Base-by-base conservation (phyloP, 2,329 filamentous ascomycete genomes). In the Aspergillus fijiensis region DNA sequence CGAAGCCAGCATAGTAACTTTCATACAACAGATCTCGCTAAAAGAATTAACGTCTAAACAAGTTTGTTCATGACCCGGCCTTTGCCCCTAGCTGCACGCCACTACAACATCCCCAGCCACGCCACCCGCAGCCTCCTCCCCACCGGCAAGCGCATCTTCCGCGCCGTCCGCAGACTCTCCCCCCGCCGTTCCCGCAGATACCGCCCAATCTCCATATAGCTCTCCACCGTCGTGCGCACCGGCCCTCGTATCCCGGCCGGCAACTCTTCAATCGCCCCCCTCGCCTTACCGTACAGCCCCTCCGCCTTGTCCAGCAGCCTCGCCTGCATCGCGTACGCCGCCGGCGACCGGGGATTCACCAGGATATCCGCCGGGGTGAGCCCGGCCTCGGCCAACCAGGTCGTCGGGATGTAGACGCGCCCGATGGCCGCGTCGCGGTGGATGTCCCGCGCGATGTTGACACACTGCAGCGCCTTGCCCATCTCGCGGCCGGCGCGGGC, bases 401-500 rank as follows among this genome's bases (percentile, higher is more conserved):
- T 74, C 0, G 79, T 78, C 0, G 89, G 89, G 4, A 92, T 75
- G 69, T 92, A 92, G 6, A 90, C 88, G 6, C 89, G 83, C 1
- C 81, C 81, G 39, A 89, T 85, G 14, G 77, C 75, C 0, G 89
- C 87, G 66, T 92, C 89, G 2, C 86, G 85, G 3, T 77, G 73
- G n/a, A 92, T 86, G 67, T 92, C 89, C 23, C 89, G 85, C 3
- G 88, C 87, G 62, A 92, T 91, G 68, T 92, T 92, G 67, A 90
- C 85, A 66, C 89, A 91, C 68, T 92, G 89, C n/a, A 92, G 76
- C 1, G 89, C 89, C 35, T 89, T 82, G 0, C 89, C 89, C 89
- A 91, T 91, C 0, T 31, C 19, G 11, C 56, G 39, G 39, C 39
- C 1, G 50, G 63, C 19, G 29, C 81, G 79, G 9, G 4, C 23